Percentiles rank a stretch among this genome's conserved stretches.
Conservation (phyloP, 176 grass and related monocot genomes). For the Puya raimondii region DNA sequence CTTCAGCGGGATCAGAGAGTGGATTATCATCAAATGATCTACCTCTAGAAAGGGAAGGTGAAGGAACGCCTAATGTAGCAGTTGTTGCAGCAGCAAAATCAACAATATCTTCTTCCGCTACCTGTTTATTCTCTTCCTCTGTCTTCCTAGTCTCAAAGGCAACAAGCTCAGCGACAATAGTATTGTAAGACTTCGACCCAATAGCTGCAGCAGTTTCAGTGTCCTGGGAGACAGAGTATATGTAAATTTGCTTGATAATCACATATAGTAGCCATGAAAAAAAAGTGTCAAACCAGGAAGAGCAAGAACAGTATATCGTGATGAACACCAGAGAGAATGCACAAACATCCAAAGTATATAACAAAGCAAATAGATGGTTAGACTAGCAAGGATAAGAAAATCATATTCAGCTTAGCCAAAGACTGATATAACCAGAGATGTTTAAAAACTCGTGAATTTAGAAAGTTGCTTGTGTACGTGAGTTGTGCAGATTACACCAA, state of each 20-base stretch:
- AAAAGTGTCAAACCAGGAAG: background rate
- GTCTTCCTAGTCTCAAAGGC: constrained; percentile 49
- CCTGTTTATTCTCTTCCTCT: constrained; percentile 35
- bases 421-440: background rate
- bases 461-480: background rate
- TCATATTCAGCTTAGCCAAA: background rate
- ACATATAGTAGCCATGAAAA: background rate
- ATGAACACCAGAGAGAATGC: background rate
- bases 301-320: background rate
- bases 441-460: background rate
- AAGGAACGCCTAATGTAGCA: constrained; percentile 78
- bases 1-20: constrained; percentile 26
- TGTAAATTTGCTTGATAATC: constrained; percentile 2
- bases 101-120: constrained; percentile 59
- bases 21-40: constrained; percentile 71
- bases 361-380: background rate
- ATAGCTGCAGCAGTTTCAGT: constrained; percentile 65
- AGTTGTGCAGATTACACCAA: background rate
- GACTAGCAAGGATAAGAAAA: background rate
- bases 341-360: background rate
- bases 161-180: constrained; percentile 68
- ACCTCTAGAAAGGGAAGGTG: constrained; percentile 54
- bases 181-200: constrained; percentile 90
- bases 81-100: constrained; percentile 87
- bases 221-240: constrained; percentile 34